Evolutionary conservation across 2,329 filamentous ascomycete species (phyloP), one percentile per base, ranked within the genome.

Genomic region (Conoideocrella luteorostrata): DNA sequence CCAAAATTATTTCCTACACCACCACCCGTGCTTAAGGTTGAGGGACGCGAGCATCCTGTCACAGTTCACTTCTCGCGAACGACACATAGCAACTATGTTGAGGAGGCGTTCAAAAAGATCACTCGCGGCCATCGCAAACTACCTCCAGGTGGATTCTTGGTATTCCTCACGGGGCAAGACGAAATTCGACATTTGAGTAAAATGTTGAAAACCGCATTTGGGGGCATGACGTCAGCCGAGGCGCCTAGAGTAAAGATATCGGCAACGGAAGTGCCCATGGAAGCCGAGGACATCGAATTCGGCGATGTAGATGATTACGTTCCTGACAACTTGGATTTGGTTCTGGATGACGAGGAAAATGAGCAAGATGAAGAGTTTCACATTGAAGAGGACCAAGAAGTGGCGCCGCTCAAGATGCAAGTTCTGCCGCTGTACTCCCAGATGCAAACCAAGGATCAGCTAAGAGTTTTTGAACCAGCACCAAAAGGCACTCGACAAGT

Each of bases 351-450:
- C 17, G 74, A 74, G 4, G 77, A 78, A 15, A 74, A 46, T n/a
- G 69, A 72, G 7, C 70, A 76, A 29, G 78, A 77, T n/a, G 70
- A 76, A 29, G 78, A 77, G n/a, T 72, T 85, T 38, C 84, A 86
- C 47, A 86, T 87, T 45, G 72, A 83, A 52, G 76, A 86, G 45
- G 78, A 84, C 43, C 60, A 67, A 43, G 61, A 67, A 39, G 57
- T 80, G 4, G 79, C 79, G 1, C 80, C 84, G 0, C 67, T 84
- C 32, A 84, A 84, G 52, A 86, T 95, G 59, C 88, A 96, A 53
- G 79, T 97, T 7, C 67, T 98, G n/a, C 91, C 93, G 0, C 77
- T 98, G 0, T 98, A 95, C 66, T 97, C 93, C 3, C 78, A 96
- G 41, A 71, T 98, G 1, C 88, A 91, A 0, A 95, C 90, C 3